These are phyloP conservation scores for Dioscorea alata DNA, from an alignment of 106 monocot species.

Conservation along the genomic window DNA sequence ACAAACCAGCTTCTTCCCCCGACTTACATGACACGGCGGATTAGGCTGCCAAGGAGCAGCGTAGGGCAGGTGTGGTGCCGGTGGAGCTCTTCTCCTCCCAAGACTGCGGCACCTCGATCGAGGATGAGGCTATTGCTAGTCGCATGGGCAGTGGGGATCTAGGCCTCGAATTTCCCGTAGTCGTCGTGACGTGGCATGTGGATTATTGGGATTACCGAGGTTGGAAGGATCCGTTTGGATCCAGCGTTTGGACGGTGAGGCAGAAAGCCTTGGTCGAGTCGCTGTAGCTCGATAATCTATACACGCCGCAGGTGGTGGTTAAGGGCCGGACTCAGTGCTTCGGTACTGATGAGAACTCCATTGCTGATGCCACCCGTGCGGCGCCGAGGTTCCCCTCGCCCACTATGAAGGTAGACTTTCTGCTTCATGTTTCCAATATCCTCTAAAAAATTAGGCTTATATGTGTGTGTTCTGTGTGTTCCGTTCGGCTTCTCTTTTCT, in stretches of 20 bases:
- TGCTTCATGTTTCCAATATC: not conserved
- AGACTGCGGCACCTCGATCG: conserved; percentile 73
- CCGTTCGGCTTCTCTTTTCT: too few species aligned
- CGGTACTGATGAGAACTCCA: too few species aligned
- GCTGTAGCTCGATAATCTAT: too few species aligned
- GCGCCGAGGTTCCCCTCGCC: too few species aligned
- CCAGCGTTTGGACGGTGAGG: too few species aligned
- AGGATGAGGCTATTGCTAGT: conserved; percentile 58
- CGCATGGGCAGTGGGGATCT: conserved; percentile 45
- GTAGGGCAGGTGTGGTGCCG: conserved; percentile 38
- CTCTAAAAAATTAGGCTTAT: not conserved
- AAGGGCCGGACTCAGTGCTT: too few species aligned
- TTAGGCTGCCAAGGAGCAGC: conserved; percentile 38
- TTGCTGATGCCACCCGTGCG: too few species aligned
- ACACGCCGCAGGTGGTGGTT: too few species aligned
- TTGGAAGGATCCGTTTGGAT: conserved; percentile 46
- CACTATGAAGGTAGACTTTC: conserved; percentile 54
- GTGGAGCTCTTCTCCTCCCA: conserved; percentile 95
- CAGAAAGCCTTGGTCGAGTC: too few species aligned
- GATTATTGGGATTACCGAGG: too few species aligned
- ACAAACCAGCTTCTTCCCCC: too few species aligned
- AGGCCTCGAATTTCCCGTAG: conserved; percentile 9
- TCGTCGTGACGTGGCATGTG: conserved; percentile 73
- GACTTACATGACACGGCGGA: conserved; percentile 26
- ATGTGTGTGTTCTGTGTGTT: too few species aligned